Evolutionary conservation across 805 yeast species (phyloP).

Genomic region (Jamesozyma jinghongensis): DNA sequence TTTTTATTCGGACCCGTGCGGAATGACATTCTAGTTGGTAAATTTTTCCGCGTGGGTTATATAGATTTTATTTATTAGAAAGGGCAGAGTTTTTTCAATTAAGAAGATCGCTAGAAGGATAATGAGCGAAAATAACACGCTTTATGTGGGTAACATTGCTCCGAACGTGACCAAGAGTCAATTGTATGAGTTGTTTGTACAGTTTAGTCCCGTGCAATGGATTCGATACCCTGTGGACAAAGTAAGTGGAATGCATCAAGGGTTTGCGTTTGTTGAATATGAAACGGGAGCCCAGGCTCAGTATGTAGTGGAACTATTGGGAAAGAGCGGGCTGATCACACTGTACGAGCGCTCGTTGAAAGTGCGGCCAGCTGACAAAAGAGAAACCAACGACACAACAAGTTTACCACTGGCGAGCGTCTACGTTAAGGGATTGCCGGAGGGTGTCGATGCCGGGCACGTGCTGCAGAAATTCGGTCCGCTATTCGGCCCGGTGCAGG

Average conservation of each 20-base stretch:
- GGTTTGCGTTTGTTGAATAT: constrained; percentile 82
- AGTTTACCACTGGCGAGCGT: constrained; percentile 55
- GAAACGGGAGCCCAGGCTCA: constrained; percentile 51
- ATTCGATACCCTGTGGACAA: constrained; percentile 76
- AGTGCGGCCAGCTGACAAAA: constrained; percentile 30
- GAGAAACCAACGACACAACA: constrained; percentile 16
- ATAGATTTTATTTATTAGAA: no score
- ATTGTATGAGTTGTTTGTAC: constrained; percentile 74
- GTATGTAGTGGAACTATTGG: constrained; percentile 53
- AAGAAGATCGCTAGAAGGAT: background rate
- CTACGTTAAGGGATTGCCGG: constrained; percentile 60
- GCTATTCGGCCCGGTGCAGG: constrained; percentile 46
- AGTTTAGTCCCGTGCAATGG: constrained; percentile 67
- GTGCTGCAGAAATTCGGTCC: constrained; percentile 40
- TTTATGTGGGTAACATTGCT: constrained; percentile 79
- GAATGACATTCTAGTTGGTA: no score
- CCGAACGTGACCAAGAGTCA: constrained; percentile 61
- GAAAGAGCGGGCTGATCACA: constrained; percentile 36
- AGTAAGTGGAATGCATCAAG: constrained; percentile 61
- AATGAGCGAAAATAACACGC: constrained; percentile 27
- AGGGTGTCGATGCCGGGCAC: constrained; percentile 51
- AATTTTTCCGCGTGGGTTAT: no score
- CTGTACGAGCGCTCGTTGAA: constrained; percentile 54
- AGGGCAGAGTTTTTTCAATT: background rate
- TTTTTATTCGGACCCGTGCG: no score